Evolutionary conservation across 140 eudicot genomes (phyloP).

Genomic region (Senecio squalidus): DNA sequence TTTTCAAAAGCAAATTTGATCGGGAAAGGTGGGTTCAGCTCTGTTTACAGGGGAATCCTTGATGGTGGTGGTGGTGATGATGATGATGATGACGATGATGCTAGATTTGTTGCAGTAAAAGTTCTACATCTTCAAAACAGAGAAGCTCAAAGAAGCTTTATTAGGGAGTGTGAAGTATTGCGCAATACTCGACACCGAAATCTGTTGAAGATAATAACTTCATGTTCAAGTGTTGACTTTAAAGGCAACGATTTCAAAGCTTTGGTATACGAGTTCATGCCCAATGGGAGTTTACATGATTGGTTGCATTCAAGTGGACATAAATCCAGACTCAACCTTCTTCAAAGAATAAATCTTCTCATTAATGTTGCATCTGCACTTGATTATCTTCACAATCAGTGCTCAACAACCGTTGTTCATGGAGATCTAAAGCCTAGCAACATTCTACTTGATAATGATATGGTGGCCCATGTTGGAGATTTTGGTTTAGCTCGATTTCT

Average conservation of each 20-base stretch:
- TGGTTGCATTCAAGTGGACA: background rate
- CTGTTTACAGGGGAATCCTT: background rate
- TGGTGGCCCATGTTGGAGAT: too few relatives aligned
- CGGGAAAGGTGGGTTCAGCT: background rate
- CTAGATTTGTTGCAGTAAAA: background rate
- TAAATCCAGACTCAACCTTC: background rate
- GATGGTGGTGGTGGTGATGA: too few relatives aligned
- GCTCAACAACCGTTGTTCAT: background rate
- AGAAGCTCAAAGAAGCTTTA: background rate
- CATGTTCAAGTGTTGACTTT: background rate
- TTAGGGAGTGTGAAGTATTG: slow-evolving; percentile 1
- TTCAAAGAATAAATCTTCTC: background rate
- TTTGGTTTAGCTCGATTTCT: too few relatives aligned
- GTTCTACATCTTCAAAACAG: background rate
- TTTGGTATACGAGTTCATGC: slow-evolving; percentile 2
- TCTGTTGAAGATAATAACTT: background rate
- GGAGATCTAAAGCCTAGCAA: too few relatives aligned
- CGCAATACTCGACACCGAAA: background rate
- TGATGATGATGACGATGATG: background rate
- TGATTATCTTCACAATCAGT: background rate
- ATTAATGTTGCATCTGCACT: background rate
- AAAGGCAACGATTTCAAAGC: slow-evolving; percentile 5
- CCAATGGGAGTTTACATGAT: slow-evolving; percentile 3
- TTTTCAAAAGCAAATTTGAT: background rate
- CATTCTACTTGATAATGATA: too few relatives aligned